Base-by-base conservation (phyloP, 306 rosid genomes). In the Vigna unguiculata region DNA sequence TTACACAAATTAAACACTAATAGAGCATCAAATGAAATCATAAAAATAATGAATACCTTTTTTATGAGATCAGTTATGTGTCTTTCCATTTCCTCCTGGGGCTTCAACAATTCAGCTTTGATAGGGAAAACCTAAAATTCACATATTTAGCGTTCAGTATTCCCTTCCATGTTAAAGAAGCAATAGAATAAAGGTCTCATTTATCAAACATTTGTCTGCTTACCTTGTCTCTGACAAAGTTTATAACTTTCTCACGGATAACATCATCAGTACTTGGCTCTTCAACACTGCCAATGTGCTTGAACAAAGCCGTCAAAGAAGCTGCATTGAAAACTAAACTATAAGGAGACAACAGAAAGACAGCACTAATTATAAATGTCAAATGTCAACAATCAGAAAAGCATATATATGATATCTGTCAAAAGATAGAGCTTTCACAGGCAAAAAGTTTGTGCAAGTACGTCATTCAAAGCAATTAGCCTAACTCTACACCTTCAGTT, bases 41-140 rank as follows among this genome's bases (percentile, higher is more conserved):
- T 74, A 69, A 49, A 83, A 78, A 15, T 19, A 70, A 71, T 48
- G 12, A 58, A 81, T 61, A 91, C 99, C 90, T 87, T 95, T 83
- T 95, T 92, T 74, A 95, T 89, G 78, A 95, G 85, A 83, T 95
- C 96, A 69, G 99, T 95, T 78, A 95, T 95, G 80, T 95, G 97
- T 76, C 97, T 89, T 85, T 95, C 97, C 99, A 92, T 95, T 85
- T 92, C 97, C 80, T 92, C 97, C 45, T 79, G 96, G 69, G 97
- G 99, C 85, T 91, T 95, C 86, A 95, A 74, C 57, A 95, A 88
- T 85, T 95, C 99, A 46, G 85, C 82, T 88, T 92, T 95, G 38
- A 89, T 82, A 71, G 99, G 93, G 71, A 95, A 92, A 71, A 95
- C 97, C 99, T 95, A 81, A 72, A 70, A 46, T 63, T 17, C 12